phyloP scores from a whole-genome alignment of 2,329 filamentous ascomycete species.

The Aaosphaeria pasadenensis region DNA sequence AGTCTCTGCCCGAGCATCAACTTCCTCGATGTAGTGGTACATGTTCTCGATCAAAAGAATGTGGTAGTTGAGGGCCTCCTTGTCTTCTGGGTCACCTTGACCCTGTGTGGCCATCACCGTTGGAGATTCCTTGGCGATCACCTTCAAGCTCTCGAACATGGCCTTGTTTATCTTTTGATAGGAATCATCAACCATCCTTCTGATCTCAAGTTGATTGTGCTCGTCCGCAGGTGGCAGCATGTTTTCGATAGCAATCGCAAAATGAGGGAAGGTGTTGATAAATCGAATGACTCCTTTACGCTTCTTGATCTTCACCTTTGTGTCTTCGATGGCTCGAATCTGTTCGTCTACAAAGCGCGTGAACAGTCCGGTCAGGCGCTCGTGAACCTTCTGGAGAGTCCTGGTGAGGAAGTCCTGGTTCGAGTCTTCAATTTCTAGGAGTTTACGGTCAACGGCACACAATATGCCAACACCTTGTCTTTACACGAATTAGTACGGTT shows the following conservation, averaged over 20 bases:
- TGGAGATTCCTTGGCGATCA: conserved; percentile 76
- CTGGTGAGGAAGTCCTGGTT: conserved; percentile 90
- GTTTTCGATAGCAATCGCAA: conserved; percentile 78
- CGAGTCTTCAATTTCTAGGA: conserved; percentile 77
- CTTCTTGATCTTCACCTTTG: conserved; percentile 98
- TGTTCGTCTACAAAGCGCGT: conserved; percentile 91
- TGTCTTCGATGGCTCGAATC: conserved; percentile 92
- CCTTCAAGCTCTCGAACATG: conserved; percentile 96
- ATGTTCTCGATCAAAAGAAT: conserved; percentile 98
- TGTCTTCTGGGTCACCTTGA: conserved; percentile 73
- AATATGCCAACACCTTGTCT: conserved; percentile 89
- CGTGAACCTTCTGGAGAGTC: conserved; percentile 75
- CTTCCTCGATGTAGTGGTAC: conserved; percentile 94
- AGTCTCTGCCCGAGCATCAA: conserved; percentile 70
- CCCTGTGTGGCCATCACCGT: conserved; percentile 51
- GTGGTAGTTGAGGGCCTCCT: conserved; percentile 95
- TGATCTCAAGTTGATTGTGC: conserved; percentile 61
- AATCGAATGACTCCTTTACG: conserved; percentile 95
- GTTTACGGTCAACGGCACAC: conserved; percentile 73
- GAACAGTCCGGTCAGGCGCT: conserved; percentile 71
- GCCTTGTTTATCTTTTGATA: conserved; percentile 87
- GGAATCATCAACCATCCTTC: conserved; percentile 77
- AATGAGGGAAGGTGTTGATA: conserved; percentile 88
- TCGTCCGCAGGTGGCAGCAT: conserved; percentile 62
- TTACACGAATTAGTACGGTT: background rate